Evolutionary conservation across 2,329 filamentous ascomycete species (phyloP), one percentile per base, ranked within the genome.

Genomic region (Hirsutella minnesotensis): DNA sequence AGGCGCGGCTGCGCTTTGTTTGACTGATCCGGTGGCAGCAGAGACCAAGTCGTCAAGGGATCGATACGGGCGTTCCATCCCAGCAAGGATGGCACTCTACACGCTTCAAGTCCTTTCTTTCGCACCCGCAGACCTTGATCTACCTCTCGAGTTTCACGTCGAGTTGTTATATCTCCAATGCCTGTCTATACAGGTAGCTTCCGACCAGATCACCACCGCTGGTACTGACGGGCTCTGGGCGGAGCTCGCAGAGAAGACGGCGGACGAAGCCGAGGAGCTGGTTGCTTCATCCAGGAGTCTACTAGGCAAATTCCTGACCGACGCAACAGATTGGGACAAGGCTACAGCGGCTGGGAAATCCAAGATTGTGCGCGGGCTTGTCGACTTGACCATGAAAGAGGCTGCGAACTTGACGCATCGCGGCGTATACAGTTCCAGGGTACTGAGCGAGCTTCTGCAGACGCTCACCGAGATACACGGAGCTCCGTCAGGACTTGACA

Each of bases 21-120:
- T 53, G 10, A 4, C 43, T 0, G 42, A 54, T 21, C 50, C 4
- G 12, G 10, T 16, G 4, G 10, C 27, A 46, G 48, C n/a, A n/a
- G 47, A 8, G 40, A 30, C 61, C 20, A 47, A 58, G 4, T 49
- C 73, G 15, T 56, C 65, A 27, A 70, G 81, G 36, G 88, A 95
- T 56, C 66, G 72, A 4, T 74, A 76, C 49, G 84, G 84, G 0
- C 76, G 80, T 27, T 86, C 86, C 2, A 68, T 84, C 42, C 78
- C 86, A 1, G 75, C 86, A 13, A 74, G 90, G 43, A 84, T 94
- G 66, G 78, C 82, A 1, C 69, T 82, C 39, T 95, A 88, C 57
- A 73, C 78, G 0, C 67, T 70, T 5, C 72, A 71, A 39, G 57
- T 92, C 0, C 56, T 88, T 0, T 54, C 59, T 1, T 57, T 61